A percentile compares a stretch with the other conserved stretches of the same genome.
phyloP scores from a whole-genome alignment of 1,284 basidiomycete species.

The Neonothopanus nambi region DNA sequence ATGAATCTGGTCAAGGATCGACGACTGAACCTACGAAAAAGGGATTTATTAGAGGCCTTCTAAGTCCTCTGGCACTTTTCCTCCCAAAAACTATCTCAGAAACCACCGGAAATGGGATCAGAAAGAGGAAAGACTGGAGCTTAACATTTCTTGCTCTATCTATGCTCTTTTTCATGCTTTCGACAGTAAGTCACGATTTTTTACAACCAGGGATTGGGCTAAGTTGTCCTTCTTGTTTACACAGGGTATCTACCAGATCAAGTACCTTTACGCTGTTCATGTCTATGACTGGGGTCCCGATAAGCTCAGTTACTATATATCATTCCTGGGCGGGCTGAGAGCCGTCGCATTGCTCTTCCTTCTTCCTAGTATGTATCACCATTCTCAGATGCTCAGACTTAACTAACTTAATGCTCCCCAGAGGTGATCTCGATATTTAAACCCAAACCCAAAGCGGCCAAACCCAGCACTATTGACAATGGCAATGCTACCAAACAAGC shows the following conservation, averaged over 20 bases:
- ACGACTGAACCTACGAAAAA: slow-evolving; percentile 1
- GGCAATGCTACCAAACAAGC: slow-evolving; percentile 4
- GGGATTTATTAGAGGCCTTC: slow-evolving; percentile 31
- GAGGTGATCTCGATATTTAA: slow-evolving; percentile 46
- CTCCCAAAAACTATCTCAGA: slow-evolving; percentile 44
- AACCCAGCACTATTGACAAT: slow-evolving; percentile 18
- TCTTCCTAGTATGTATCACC: slow-evolving; percentile 41
- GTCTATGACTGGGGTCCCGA: slow-evolving; percentile 52
- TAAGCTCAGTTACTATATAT: slow-evolving; percentile 50
- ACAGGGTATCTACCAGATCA: slow-evolving; percentile 50
- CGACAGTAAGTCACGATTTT: slow-evolving; percentile 39
- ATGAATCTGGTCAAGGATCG: background rate
- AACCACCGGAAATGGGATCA: slow-evolving; percentile 27
- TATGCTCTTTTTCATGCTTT: slow-evolving; percentile 49
- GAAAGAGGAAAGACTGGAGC: slow-evolving; percentile 42
- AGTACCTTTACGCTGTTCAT: slow-evolving; percentile 54
- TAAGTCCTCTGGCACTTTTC: slow-evolving; percentile 57
- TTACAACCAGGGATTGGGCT: slow-evolving; percentile 2
- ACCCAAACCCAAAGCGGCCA: slow-evolving; percentile 31
- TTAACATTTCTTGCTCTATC: slow-evolving; percentile 46
- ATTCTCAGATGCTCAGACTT: background rate
- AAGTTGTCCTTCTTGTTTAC: slow-evolving; percentile 7
- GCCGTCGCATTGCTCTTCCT: slow-evolving; percentile 48
- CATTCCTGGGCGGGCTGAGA: slow-evolving; percentile 45
- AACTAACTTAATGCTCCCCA: slow-evolving; percentile 16